phyloP scores from a whole-genome alignment of 2,329 filamentous ascomycete genomes.

The Diaporthe longicolla region DNA sequence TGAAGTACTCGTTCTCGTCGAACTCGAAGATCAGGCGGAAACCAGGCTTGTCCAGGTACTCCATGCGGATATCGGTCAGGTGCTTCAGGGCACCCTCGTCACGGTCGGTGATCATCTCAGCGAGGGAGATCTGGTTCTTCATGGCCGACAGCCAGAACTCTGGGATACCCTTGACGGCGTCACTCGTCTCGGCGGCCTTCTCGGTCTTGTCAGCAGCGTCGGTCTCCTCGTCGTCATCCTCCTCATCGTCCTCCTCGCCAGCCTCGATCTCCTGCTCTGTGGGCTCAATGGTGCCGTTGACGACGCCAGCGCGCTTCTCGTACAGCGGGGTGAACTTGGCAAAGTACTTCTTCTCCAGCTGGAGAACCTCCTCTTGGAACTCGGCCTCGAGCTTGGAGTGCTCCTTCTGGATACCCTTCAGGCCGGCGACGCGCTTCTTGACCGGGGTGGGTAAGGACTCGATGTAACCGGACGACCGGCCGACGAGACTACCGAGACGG shows the following conservation, averaged over 20 bases:
- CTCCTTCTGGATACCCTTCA: conserved; percentile 98
- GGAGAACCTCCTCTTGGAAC: conserved; percentile 98
- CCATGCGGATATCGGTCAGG: conserved; percentile 95
- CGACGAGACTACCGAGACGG: conserved; percentile 92
- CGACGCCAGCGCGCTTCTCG: conserved; percentile 91
- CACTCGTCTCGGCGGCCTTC: conserved; percentile 68
- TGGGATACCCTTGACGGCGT: conserved; percentile 83
- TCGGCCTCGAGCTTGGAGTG: conserved; percentile 98
- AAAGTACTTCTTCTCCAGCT: conserved; percentile 99
- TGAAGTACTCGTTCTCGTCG: conserved; percentile 94
- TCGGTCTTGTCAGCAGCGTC: conserved; percentile 68
- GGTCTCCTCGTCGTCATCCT: conserved; percentile 67
- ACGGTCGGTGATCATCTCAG: conserved; percentile 98
- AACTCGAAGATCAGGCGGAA: conserved; percentile 99
- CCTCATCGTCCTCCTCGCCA: conserved; percentile 84
- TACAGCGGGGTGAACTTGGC: conserved; percentile 98
- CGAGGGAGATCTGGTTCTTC: conserved; percentile 98
- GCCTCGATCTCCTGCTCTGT: conserved; percentile 88
- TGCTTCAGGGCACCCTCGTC: conserved; percentile 94
- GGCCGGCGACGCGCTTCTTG: conserved; percentile 91
- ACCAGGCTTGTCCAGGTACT: conserved; percentile 97
- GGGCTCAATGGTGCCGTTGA: conserved; percentile 90
- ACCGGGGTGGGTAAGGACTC: conserved; percentile 93
- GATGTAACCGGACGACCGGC: conserved; percentile 96
- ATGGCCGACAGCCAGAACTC: conserved; percentile 99